Base-by-base conservation (phyloP, 164 flowering plant species). In the Stephania cephalantha region DNA sequence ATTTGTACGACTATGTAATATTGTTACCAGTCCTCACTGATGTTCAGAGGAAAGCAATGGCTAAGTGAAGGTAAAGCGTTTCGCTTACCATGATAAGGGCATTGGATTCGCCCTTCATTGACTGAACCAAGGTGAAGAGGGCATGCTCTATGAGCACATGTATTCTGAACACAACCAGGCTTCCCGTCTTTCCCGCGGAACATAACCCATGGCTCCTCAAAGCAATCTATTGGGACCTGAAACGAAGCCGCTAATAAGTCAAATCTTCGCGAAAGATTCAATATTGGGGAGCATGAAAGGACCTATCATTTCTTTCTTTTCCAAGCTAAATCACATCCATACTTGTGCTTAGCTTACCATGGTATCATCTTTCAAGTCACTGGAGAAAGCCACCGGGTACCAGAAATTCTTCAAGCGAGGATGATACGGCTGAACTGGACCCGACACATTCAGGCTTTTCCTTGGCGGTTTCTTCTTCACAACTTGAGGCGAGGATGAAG, bases 81-180 rank as follows among this genome's bases (percentile, higher is more conserved):
- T 35, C 4, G 82, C 93, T 88, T 46, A 91, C 99, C 99, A 85
- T 95, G 99, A 79, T 95, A 95, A 30, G 99, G 99, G 63, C 99
- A 95, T 78, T 88, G 90, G 77, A 95, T 91, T 20, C 98, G 94
- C 22, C 99, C 98, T 81, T 95, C 94, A 71, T 89, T 90, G 35
- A 95, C 90, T 22, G 99, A 87, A 74, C 99, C 99, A 72, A 95
- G 95, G 78, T 95, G 81, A 77, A 95, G 98, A 69, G 99, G 99
- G 79, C 99, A 95, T 66, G 99, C 98, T 83, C 99, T 87, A 79
- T 95, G 99, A 12, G 99, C 99, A 79, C 99, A 95, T 0, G 98
- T 93, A 81, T 95, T 91, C 81, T 82, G 93, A 15, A 95, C 95
- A 81, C 99, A 93, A 72, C 99, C 99, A 4, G 97, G 96, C 77